Conservation (phyloP, 2,329 filamentous ascomycete genomes). For the Bipolaris cookei region DNA sequence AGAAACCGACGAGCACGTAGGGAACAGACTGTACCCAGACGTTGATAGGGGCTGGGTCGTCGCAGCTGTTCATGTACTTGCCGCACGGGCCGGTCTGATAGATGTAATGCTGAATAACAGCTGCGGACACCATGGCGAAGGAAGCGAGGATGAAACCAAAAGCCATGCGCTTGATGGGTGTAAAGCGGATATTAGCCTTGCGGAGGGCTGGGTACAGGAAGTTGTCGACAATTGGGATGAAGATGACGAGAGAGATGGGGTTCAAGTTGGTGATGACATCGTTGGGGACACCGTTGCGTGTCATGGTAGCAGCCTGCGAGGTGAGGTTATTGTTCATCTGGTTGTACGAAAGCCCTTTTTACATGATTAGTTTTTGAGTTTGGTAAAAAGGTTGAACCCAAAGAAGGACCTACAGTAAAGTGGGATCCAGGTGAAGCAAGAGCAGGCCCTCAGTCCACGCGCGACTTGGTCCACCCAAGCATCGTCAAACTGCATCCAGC, state of each 20-base stretch:
- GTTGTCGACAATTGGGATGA: constrained; percentile 61
- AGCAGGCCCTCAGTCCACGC: constrained; percentile 49
- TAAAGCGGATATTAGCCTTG: constrained; percentile 56
- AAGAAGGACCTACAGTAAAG: constrained; percentile 43
- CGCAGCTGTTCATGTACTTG: constrained; percentile 61
- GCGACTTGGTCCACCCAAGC: constrained; percentile 71
- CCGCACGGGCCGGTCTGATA: constrained; percentile 70
- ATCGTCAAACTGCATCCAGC: constrained; percentile 84
- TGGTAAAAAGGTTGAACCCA: neutral
- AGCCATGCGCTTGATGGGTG: constrained; percentile 61
- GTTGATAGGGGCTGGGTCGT: constrained; percentile 64
- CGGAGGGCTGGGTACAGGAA: constrained; percentile 60
- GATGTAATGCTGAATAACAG: constrained; percentile 63
- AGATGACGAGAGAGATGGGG: constrained; percentile 60
- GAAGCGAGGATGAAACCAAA: constrained; percentile 58
- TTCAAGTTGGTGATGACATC: constrained; percentile 63
- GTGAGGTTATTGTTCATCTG: constrained; percentile 63
- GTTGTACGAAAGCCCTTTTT: constrained; percentile 55
- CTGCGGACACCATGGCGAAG: constrained; percentile 57
- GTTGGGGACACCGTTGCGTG: constrained; percentile 60
- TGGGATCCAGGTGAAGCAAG: constrained; percentile 61
- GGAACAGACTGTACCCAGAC: constrained; percentile 63
- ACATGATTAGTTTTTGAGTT: neutral
- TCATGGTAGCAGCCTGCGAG: constrained; percentile 62
- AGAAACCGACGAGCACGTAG: constrained; percentile 62